Percentiles rank a stretch among this genome's conserved stretches.
Conservation (phyloP, 768 basidiomycete genomes). For the Pleurotus cornucopiae region DNA sequence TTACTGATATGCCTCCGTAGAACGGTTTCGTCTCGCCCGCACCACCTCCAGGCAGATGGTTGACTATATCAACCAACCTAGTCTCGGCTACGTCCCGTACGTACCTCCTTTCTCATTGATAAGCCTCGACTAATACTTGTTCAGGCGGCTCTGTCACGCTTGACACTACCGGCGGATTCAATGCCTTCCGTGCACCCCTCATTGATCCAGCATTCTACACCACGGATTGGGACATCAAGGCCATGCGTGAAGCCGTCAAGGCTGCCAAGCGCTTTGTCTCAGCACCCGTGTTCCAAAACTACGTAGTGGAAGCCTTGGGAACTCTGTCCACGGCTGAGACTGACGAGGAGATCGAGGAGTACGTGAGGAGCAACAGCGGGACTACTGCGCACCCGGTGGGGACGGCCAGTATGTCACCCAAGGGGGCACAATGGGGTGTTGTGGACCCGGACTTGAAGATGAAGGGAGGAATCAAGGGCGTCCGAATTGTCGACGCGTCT, state of each 20-base stretch:
- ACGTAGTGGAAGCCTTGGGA: constrained; percentile 16
- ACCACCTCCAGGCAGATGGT: constrained; percentile 14
- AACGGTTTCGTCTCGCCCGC: constrained; percentile 8
- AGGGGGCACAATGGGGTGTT: constrained; percentile 23
- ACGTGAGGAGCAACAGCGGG: constrained; percentile 14
- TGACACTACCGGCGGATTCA: constrained; percentile 20
- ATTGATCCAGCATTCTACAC: constrained; percentile 20
- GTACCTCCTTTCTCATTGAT: neutral
- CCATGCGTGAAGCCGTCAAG: constrained; percentile 23
- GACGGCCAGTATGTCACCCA: constrained; percentile 25
- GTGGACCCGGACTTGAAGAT: constrained; percentile 29
- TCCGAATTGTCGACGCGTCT: constrained; percentile 35
- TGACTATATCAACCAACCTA: constrained; percentile 13
- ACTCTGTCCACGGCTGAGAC: constrained; percentile 17
- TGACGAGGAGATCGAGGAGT: constrained; percentile 21
- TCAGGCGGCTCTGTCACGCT: constrained; percentile 22
- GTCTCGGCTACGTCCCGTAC: constrained; percentile 22
- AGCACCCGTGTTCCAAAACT: constrained; percentile 23
- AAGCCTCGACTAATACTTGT: no score
- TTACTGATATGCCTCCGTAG: neutral
- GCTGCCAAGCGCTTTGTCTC: constrained; percentile 19
- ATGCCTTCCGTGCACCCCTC: constrained; percentile 20
- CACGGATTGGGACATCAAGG: constrained; percentile 18
- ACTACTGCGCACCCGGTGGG: constrained; percentile 24
- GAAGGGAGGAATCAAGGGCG: constrained; percentile 22